A percentile compares a stretch with the other conserved stretches of the same genome.
phyloP scores from a whole-genome alignment of 1,284 basidiomycete species.

The Irpex sp. region DNA sequence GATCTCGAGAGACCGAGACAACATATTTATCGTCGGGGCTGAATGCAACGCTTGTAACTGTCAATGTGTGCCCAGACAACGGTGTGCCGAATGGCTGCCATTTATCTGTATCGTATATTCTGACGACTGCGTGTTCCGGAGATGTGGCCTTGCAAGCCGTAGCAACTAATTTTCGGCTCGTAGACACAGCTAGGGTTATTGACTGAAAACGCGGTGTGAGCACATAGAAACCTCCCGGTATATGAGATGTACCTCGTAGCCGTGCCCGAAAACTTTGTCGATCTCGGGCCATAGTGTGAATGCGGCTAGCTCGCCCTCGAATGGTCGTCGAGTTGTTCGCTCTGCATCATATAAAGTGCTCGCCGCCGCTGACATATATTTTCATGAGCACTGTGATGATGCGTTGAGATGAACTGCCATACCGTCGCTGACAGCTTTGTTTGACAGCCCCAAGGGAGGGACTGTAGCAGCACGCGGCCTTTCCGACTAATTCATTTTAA shows the following conservation, averaged over 20 bases:
- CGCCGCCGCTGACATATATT: slow-evolving; percentile 2
- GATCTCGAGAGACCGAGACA: slow-evolving; percentile 86
- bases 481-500: slow-evolving; percentile 22
- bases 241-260: slow-evolving; percentile 74
- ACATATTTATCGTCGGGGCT: slow-evolving; percentile 79
- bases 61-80: slow-evolving; percentile 82
- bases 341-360: slow-evolving; percentile 13
- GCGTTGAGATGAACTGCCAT: slow-evolving; percentile 6
- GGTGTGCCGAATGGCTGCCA: slow-evolving; percentile 72
- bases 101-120: slow-evolving; percentile 72
- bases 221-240: background rate
- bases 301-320: slow-evolving; percentile 80
- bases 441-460: slow-evolving; percentile 75
- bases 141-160: slow-evolving; percentile 90
- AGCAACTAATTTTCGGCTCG: slow-evolving; percentile 71
- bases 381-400: background rate
- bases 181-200: slow-evolving; percentile 74
- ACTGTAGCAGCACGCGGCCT: slow-evolving; percentile 64
- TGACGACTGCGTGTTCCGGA: slow-evolving; percentile 86
- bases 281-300: slow-evolving; percentile 95
- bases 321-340: slow-evolving; percentile 53
- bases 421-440: slow-evolving; percentile 65
- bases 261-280: slow-evolving; percentile 97
- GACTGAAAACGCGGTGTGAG: slow-evolving; percentile 43
- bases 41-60: slow-evolving; percentile 89